Evolutionary conservation across 1,284 basidiomycete species (phyloP), one percentile per base, ranked within the genome.

Genomic region (Pseudozyma flocculosa): DNA sequence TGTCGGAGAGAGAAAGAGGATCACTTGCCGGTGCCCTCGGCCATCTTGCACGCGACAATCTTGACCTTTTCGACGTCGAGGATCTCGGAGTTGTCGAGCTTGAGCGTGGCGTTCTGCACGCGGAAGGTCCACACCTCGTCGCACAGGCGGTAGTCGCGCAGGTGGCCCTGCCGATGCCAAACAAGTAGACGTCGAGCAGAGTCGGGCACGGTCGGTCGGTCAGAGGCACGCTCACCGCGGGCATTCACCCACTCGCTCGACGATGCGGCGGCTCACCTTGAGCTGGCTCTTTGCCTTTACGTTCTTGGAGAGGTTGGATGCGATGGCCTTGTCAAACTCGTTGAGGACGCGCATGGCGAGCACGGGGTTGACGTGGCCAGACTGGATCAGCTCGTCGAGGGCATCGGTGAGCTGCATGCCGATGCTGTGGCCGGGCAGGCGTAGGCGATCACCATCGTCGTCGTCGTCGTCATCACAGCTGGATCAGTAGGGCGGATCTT

Each of bases 361-460:
- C 80, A 98, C 93, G 2, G 95, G 94, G 19, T 93, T 95, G 71
- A 98, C 97, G 54, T 91, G 88, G 2, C 94, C 94, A 68, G 88
- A 90, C 46, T 93, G 95, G 75, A 98, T 98, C 59, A 98, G 85
- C 81, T 98, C 94, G 81, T 98, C 94, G 70, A 98, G 86, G 62
- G 94, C 92, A 82, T 98, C 94, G n/a, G 94, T 96, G 50, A 98
- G 84, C 42, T 94, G 92, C 83, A 93, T 91, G 39, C 94, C 94
- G 80, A 97, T 91, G 68, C 94, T 97, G 53, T n/a, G n/a, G n/a
- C n/a, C n/a, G n/a, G n/a, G n/a, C n/a, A n/a, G n/a, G n/a, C n/a
- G n/a, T n/a, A n/a, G n/a, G n/a, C n/a, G n/a, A n/a, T n/a, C n/a
- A n/a, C n/a, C n/a, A n/a, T n/a, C n/a, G n/a, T n/a, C n/a, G n/a